Base-by-base conservation (phyloP, 495 filamentous ascomycete genomes). In the Aspergillus nanangensis region DNA sequence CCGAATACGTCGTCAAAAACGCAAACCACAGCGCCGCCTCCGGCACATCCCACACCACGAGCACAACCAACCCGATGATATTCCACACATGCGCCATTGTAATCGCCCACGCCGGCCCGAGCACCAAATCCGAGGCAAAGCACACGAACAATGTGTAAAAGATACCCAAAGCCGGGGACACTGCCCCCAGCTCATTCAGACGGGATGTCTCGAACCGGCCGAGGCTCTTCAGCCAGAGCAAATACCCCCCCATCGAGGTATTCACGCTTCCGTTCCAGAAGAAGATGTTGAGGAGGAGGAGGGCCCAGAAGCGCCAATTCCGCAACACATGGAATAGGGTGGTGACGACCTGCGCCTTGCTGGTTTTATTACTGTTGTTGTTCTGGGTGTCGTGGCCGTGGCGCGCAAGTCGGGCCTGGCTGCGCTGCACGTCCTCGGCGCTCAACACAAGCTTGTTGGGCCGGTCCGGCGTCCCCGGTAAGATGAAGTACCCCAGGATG, bases 41-140 rank as follows among this genome's bases (percentile, higher is more conserved):
- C 1, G 72, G 70, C 0, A 79, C 67, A n/a, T 70, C 62, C 77
- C 75, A 81, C 8, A 73, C 62, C 2, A 70, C 66, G 8, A 79
- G 59, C 40, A 75, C 62, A 13, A 74, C 51, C 37, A 60, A 51
- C 0, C 65, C 61, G 33, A 70, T 63, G 27, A 63, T 59, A 29
- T 70, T 69, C 55, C 69, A 63, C 9, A 66, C 53, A 27, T 71
- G 67, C 3, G 69, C 47, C n/a, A 72, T 48, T 3, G 65, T 72
- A 35, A 73, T 74, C 9, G 74, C 67, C 46, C 65, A 58, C 0
- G 72, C 68, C 15, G 69, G 65, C 5, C 65, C 71, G 2, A 67
- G 62, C 1, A 71, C 48, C 8, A 66, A 60, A 47, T 81, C 77
- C 7, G 75, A 76, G 0, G 73, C 46, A 24, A 77, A 76, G 50